Evolutionary conservation across 75 land plant genomes (phyloP), one percentile per base, ranked within the genome.

Genomic region (Picea sitchensis): DNA sequence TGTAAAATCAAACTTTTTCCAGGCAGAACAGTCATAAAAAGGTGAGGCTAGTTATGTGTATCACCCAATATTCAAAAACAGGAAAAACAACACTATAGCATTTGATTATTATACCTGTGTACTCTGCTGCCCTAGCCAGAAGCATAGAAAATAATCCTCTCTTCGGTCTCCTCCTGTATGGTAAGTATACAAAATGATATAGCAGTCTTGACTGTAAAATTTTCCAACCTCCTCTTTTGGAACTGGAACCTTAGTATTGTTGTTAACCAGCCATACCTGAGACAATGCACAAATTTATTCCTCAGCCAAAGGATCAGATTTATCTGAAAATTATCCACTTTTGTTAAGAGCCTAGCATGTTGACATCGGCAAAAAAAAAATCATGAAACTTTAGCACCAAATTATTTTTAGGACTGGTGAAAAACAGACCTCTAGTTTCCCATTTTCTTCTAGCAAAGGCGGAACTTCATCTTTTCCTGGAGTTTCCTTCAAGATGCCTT

Each of bases 401-500:
- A 1, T 62, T n/a, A 18, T 71, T 71, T 18, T 71, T 44, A 71
- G 74, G 21, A 71, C 1, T 8, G 14, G 26, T 1, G 23, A 36
- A 71, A 71, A 18, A 41, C 51, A 81, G 58, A 86, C 88, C 88
- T 87, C 88, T 63, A 85, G 77, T 63, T 87, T 87, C 64, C 88
- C 88, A 67, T 30, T 56, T 36, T 59, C 51, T 65, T 85, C 75
- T n/a, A 82, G 79, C 41, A 87, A 83, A 59, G 88, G 87, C 3
- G 72, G 68, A 54, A 30, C 67, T 61, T 87, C 88, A 64, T 87
- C 87, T 61, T 81, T 87, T 59, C 36, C 76, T 61, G 88, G 81
- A 78, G 88, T 79, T 67, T 78, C 87, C 68, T 84, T 87, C 59
- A 85, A 80, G 30, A 87, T 57, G 51, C 88, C 88, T 81, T 87